phyloP scores from a whole-genome alignment of 495 filamentous ascomycete species.

The Penicilliopsis zonata region DNA sequence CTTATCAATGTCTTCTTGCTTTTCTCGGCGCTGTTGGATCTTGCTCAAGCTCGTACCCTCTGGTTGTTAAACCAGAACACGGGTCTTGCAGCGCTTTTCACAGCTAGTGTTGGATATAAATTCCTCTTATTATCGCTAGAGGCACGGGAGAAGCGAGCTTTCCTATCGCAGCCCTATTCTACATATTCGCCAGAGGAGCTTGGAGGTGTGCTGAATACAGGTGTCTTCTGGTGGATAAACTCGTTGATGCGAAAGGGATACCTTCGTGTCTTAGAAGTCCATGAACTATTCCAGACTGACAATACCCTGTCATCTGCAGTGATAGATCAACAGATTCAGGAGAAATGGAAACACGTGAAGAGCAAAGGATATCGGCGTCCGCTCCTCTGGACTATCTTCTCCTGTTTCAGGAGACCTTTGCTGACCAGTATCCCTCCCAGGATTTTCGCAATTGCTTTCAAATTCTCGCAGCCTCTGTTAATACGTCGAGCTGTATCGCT shows the following conservation, averaged over 20 bases:
- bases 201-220: slow-evolving; percentile 37
- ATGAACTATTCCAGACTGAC: slow-evolving; percentile 36
- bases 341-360: no score
- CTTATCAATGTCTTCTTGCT: slow-evolving; percentile 50
- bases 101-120: slow-evolving; percentile 33
- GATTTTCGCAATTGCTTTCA: slow-evolving; percentile 41
- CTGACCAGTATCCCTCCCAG: slow-evolving; percentile 39
- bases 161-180: slow-evolving; percentile 31
- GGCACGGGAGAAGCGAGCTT: slow-evolving; percentile 36
- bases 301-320: slow-evolving; percentile 29
- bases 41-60: slow-evolving; percentile 41
- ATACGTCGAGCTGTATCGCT: slow-evolving; percentile 23
- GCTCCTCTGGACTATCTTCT: slow-evolving; percentile 32
- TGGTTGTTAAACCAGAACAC: slow-evolving; percentile 34
- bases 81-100: slow-evolving; percentile 31
- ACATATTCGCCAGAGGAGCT: slow-evolving; percentile 44
- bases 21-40: slow-evolving; percentile 45
- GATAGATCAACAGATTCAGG: no score
- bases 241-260: slow-evolving; percentile 39
- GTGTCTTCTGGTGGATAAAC: slow-evolving; percentile 49
- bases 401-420: slow-evolving; percentile 34
- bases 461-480: slow-evolving; percentile 44
- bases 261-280: slow-evolving; percentile 23
- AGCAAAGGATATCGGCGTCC: no score
- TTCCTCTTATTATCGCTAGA: slow-evolving; percentile 40